Percentiles rank a stretch among this genome's conserved stretches.
These are phyloP conservation scores for Orbilia oligospora DNA, from an alignment of 2,329 filamentous ascomycete species.

Conservation along the genomic window DNA sequence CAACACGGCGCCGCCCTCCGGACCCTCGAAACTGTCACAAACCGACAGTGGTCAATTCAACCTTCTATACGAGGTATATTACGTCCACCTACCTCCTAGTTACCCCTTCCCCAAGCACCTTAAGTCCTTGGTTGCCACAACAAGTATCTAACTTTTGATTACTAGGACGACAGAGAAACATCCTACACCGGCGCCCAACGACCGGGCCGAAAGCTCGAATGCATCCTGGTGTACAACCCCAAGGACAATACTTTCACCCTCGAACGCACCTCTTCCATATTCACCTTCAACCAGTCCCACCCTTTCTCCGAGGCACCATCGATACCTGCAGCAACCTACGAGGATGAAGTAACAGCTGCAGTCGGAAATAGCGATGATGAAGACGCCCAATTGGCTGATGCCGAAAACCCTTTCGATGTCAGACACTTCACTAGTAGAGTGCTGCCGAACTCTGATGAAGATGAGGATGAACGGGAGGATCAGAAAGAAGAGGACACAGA, in stretches of 20 bases:
- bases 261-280: slow-evolving; percentile 56
- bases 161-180: slow-evolving; percentile 48
- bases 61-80: slow-evolving; percentile 47
- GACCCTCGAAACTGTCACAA: slow-evolving; percentile 43
- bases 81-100: no score
- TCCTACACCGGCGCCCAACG: slow-evolving; percentile 44
- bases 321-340: slow-evolving; percentile 52
- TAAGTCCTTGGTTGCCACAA: no score
- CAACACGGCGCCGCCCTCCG: slow-evolving; percentile 37
- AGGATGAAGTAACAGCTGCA: slow-evolving; percentile 34
- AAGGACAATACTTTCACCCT: slow-evolving; percentile 58
- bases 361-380: slow-evolving; percentile 51
- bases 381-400: slow-evolving; percentile 53
- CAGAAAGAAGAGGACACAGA: slow-evolving; percentile 51
- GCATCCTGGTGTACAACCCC: slow-evolving; percentile 57
- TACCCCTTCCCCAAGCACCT: no score
- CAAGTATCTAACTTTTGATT: neutral
- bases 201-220: slow-evolving; percentile 58
- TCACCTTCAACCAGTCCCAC: slow-evolving; percentile 57
- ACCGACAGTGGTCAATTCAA: slow-evolving; percentile 38
- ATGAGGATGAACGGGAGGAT: slow-evolving; percentile 51
- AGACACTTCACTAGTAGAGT: slow-evolving; percentile 45
- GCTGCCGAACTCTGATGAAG: slow-evolving; percentile 43
- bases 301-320: slow-evolving; percentile 39
- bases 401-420: slow-evolving; percentile 58